phyloP scores from a whole-genome alignment of 495 filamentous ascomycete species.

The Xylaria acuta region DNA sequence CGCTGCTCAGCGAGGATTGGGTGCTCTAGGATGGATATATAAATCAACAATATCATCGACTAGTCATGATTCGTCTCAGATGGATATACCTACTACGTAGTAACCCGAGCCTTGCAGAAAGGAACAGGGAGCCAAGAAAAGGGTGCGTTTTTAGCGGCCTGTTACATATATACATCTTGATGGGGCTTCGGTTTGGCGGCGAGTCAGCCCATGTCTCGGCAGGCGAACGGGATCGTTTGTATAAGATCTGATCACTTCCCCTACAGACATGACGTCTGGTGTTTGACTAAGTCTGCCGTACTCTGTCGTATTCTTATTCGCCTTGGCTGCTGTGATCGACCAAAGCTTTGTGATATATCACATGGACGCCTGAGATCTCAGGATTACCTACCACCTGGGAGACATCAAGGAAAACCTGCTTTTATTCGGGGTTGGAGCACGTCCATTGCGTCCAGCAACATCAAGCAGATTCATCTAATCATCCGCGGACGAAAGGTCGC shows the following conservation, averaged over 20 bases:
- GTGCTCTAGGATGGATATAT: background rate
- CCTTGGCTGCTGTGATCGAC: background rate
- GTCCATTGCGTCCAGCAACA: background rate
- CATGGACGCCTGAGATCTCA: background rate
- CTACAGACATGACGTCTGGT: background rate
- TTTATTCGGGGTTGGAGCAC: background rate
- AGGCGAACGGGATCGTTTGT: background rate
- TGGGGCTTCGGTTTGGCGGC: conserved; percentile 14
- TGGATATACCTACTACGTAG: background rate
- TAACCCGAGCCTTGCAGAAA: background rate
- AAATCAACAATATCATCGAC: background rate
- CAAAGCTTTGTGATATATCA: background rate
- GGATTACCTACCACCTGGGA: background rate
- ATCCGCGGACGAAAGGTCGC: background rate
- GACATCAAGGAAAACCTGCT: background rate
- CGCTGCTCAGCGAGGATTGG: background rate
- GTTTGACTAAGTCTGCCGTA: background rate
- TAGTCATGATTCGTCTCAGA: background rate
- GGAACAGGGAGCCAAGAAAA: conserved; percentile 3
- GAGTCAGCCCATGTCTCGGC: background rate
- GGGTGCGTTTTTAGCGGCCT: background rate
- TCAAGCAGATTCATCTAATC: background rate
- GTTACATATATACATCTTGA: background rate
- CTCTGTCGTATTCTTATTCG: background rate
- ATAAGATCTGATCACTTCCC: conserved; percentile 12